phyloP scores from a whole-genome alignment of 2,329 filamentous ascomycete genomes.

The Penicillium sp. region DNA sequence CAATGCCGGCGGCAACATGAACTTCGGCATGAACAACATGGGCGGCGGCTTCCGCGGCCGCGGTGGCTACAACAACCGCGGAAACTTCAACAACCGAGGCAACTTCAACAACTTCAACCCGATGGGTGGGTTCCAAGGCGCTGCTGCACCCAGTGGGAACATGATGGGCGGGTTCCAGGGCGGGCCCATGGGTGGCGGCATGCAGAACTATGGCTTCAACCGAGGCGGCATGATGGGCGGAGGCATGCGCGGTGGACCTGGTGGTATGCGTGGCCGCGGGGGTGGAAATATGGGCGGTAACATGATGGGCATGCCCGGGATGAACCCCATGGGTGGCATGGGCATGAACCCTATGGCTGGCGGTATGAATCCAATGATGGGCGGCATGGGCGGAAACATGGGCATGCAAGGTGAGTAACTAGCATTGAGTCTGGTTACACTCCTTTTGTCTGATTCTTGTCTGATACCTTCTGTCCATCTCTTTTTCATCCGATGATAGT shows the following conservation, averaged over 20 bases:
- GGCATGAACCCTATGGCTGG: conserved; percentile 52
- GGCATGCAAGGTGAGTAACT: conserved; percentile 46
- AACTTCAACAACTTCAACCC: conserved; percentile 27
- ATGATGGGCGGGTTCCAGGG: conserved; percentile 46
- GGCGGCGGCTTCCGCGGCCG: conserved; percentile 52
- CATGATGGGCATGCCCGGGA: conserved; percentile 52
- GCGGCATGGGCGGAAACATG: conserved; percentile 46
- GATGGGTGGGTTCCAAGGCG: conserved; percentile 50
- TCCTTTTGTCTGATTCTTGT: conserved; percentile 8
- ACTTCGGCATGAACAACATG: conserved; percentile 36
- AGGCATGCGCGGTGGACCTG: conserved; percentile 52
- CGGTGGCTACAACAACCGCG: conserved; percentile 44
- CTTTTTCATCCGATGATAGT: conserved; percentile 9
- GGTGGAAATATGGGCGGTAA: conserved; percentile 56
- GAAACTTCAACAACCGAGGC: not conserved
- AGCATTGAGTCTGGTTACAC: not conserved
- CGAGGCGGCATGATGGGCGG: conserved; percentile 54
- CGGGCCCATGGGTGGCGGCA: conserved; percentile 48
- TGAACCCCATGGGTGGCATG: conserved; percentile 51
- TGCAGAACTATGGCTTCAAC: conserved; percentile 49
- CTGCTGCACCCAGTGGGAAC: conserved; percentile 41
- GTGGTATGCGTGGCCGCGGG: conserved; percentile 55
- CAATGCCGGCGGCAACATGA: conserved; percentile 39
- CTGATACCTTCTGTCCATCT: not conserved
- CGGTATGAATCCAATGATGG: conserved; percentile 58